Evolutionary conservation across 345 rosid genomes (phyloP), one percentile per base, ranked within the genome.

Genomic region (Capsella bursapastoris): DNA sequence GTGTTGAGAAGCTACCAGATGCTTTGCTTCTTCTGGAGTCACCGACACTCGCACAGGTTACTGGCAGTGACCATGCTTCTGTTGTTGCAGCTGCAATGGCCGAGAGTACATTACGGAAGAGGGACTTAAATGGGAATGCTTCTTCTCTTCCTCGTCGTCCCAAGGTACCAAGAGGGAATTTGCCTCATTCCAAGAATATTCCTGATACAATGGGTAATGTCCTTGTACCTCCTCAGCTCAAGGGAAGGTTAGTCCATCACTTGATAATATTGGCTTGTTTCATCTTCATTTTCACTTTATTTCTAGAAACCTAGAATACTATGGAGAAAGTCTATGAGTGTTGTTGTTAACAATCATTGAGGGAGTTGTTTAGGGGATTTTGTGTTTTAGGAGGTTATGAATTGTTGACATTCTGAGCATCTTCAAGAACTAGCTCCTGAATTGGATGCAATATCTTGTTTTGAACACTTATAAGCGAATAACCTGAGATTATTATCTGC

Each of bases 161-260:
- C 44, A 92, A 92, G 79, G 62, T 92, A 7, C 93, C 93, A 7
- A 86, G 84, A 79, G 94, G 89, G 22, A 71, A 44, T 45, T 71
- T 89, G 74, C 82, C 76, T 14, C 88, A 81, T 63, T 43, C 83
- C 5, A 90, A 79, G 86, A 80, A 68, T 72, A 64, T 82, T 58
- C 89, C 88, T 0, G 96, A 90, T 10, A 90, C 95, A 38, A 82
- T 71, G 3, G 82, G 89, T 31, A 88, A 90, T 22, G 7, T 83
- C 78, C 82, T 92, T 41, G 83, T 90, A 53, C 98, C 98, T 14
- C 98, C 96, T 41, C 98, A 92, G 89, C 88, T 92, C 47, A 80
- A 78, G 18, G 98, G 98, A 78, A 90, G 95, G 98, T 92, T 29
- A 56, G 88, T 66, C 52, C 0, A 27, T 44, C 7, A 22, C 45